Conservation (phyloP, 192 early-diverging fungal species). For the Coemansia sp. region DNA sequence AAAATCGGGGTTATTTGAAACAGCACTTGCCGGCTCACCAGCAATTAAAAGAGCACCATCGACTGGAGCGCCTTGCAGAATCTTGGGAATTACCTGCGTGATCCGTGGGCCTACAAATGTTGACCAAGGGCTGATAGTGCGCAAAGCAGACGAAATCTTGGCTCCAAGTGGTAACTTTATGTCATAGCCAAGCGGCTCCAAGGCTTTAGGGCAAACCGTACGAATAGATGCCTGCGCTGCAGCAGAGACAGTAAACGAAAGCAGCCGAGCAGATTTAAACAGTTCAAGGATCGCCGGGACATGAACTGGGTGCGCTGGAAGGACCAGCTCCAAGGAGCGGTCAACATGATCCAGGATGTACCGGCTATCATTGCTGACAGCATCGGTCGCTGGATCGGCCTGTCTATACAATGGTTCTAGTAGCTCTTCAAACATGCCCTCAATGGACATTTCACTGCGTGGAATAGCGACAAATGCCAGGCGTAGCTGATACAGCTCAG, state of each 20-base stretch:
- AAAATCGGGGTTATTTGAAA: conserved; percentile 52
- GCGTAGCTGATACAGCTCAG: conserved; percentile 41
- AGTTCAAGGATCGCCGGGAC: conserved; percentile 56
- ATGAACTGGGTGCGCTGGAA: conserved; percentile 64
- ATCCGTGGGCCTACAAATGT: conserved; percentile 59
- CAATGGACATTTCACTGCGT: conserved; percentile 32
- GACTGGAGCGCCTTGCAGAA: conserved; percentile 32
- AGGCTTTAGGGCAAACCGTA: conserved; percentile 50
- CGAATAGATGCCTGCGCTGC: conserved; percentile 62
- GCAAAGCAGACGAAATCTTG: conserved; percentile 63
- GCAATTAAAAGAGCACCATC: conserved; percentile 50
- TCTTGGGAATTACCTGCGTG: conserved; percentile 48
- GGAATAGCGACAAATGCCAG: conserved; percentile 58
- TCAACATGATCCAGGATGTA: conserved; percentile 28
- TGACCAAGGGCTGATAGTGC: conserved; percentile 65
- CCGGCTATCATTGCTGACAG: neutral
- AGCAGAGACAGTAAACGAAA: conserved; percentile 45
- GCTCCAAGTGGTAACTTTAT: conserved; percentile 64
- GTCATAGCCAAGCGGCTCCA: conserved; percentile 24
- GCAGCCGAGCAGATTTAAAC: conserved; percentile 46
- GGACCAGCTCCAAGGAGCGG: conserved; percentile 38
- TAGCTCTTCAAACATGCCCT: conserved; percentile 51
- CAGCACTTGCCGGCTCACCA: conserved; percentile 57
- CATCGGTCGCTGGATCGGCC: conserved; percentile 8
- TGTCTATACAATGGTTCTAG: conserved; percentile 37